A percentile compares a stretch with the other conserved stretches of the same genome.
phyloP scores from a whole-genome alignment of 2,329 filamentous ascomycete genomes.

The Monilinia fructicola region DNA sequence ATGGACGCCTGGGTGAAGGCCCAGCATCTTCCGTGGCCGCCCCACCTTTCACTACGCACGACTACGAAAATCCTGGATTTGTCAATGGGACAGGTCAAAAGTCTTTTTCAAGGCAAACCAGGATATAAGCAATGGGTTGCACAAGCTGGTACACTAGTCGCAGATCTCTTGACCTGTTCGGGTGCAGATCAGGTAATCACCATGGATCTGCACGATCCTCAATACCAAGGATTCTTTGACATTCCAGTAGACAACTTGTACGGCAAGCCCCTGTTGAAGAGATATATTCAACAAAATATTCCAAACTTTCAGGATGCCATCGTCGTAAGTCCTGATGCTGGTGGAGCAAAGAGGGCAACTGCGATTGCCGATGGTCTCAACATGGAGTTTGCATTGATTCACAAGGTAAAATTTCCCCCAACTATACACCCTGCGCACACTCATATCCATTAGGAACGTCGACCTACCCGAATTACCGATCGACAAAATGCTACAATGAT shows the following conservation, averaged over 20 bases:
- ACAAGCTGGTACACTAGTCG: constrained; percentile 91
- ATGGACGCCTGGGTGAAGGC: constrained; percentile 34
- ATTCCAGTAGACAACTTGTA: constrained; percentile 98
- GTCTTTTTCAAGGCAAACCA: constrained; percentile 75
- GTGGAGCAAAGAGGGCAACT: constrained; percentile 93
- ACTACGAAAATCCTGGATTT: constrained; percentile 59
- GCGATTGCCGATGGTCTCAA: constrained; percentile 90
- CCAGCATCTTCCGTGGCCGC: constrained; percentile 32
- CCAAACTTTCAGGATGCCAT: constrained; percentile 78
- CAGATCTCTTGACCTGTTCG: constrained; percentile 90
- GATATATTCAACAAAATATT: constrained; percentile 77
- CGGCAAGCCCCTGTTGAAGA: constrained; percentile 70
- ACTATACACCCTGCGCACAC: constrained; percentile 40
- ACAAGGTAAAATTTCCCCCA: constrained; percentile 68
- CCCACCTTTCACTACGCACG: constrained; percentile 57
- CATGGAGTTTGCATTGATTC: constrained; percentile 95
- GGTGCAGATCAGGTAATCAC: constrained; percentile 97
- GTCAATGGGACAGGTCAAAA: constrained; percentile 49
- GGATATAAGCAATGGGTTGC: constrained; percentile 99
- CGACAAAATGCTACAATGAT: constrained; percentile 94
- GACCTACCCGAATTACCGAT: constrained; percentile 82
- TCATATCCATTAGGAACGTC: constrained; percentile 66
- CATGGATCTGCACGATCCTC: constrained; percentile 93
- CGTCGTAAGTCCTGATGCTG: constrained; percentile 93
- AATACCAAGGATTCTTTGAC: constrained; percentile 99